These are phyloP conservation scores for Talaromyces sp. DNA, from an alignment of 2,329 filamentous ascomycete species.

Conservation along the genomic window DNA sequence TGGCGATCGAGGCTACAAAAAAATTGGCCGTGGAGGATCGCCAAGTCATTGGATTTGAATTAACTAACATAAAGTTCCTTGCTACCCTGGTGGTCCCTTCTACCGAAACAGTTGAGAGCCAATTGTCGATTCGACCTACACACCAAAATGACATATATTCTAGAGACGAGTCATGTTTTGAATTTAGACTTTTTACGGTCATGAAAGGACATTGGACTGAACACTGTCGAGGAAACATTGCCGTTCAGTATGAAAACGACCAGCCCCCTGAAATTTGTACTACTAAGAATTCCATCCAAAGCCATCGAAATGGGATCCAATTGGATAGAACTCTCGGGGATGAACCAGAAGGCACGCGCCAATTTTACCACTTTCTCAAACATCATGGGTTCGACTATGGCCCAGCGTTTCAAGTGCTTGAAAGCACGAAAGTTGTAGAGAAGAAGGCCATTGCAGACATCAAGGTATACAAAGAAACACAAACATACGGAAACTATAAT, in stretches of 20 bases:
- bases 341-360: not conserved
- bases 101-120: not conserved
- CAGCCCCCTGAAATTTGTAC: not conserved
- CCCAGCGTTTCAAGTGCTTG: not conserved
- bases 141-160: not conserved
- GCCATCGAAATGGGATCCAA: not conserved
- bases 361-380: not conserved
- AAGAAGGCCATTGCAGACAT: not conserved
- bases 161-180: not conserved
- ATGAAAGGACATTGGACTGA: not conserved
- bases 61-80: not conserved
- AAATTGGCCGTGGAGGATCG: not conserved
- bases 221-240: not conserved
- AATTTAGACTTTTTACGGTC: not conserved
- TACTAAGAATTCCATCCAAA: not conserved
- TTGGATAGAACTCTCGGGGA: not conserved
- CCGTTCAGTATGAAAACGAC: not conserved
- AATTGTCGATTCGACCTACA: not conserved
- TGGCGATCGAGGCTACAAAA: constrained; percentile 19
- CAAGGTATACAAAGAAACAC: not conserved
- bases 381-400: not conserved
- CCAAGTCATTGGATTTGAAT: not conserved
- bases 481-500: not conserved
- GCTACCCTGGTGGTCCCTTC: not conserved
- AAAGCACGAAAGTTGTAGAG: not conserved